Percentiles rank a stretch among this genome's conserved stretches.
These are phyloP conservation scores for Onygenales sp. DNA, from an alignment of 2,329 filamentous ascomycete species.

Conservation along the genomic window DNA sequence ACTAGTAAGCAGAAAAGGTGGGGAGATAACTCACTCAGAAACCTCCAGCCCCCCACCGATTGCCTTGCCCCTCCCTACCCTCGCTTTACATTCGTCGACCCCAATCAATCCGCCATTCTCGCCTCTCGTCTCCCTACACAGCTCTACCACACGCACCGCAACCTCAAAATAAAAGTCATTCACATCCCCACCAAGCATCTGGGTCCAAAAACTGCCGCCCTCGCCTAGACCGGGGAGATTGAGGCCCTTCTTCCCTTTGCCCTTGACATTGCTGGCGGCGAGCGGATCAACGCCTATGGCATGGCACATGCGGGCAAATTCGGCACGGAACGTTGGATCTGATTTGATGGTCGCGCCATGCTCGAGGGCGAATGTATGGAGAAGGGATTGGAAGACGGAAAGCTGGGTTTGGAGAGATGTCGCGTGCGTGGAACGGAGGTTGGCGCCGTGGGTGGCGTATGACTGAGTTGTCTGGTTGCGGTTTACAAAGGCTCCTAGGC, in stretches of 20 bases:
- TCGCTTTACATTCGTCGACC: slow-evolving; percentile 67
- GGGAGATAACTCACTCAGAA: slow-evolving; percentile 51
- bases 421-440: slow-evolving; percentile 74
- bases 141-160: slow-evolving; percentile 87
- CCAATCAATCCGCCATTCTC: slow-evolving; percentile 92
- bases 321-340: slow-evolving; percentile 86
- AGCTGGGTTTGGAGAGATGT: slow-evolving; percentile 85
- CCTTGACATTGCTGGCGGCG: slow-evolving; percentile 52
- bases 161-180: slow-evolving; percentile 99
- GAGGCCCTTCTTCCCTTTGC: slow-evolving; percentile 37
- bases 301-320: slow-evolving; percentile 97
- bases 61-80: slow-evolving; percentile 61
- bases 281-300: slow-evolving; percentile 94
- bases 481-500: slow-evolving; percentile 82
- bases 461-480: slow-evolving; percentile 76
- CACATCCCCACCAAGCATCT: slow-evolving; percentile 80
- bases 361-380: slow-evolving; percentile 90
- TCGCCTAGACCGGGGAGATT: slow-evolving; percentile 24
- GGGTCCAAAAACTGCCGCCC: slow-evolving; percentile 74
- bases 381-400: slow-evolving; percentile 86
- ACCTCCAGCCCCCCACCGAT: slow-evolving; percentile 69
- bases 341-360: slow-evolving; percentile 94
- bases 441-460: slow-evolving; percentile 81
- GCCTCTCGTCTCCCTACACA: slow-evolving; percentile 72
- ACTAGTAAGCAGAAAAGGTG: not conserved